Evolutionary conservation across 495 filamentous ascomycete species (phyloP).

Genomic region (Neurospora sp.): DNA sequence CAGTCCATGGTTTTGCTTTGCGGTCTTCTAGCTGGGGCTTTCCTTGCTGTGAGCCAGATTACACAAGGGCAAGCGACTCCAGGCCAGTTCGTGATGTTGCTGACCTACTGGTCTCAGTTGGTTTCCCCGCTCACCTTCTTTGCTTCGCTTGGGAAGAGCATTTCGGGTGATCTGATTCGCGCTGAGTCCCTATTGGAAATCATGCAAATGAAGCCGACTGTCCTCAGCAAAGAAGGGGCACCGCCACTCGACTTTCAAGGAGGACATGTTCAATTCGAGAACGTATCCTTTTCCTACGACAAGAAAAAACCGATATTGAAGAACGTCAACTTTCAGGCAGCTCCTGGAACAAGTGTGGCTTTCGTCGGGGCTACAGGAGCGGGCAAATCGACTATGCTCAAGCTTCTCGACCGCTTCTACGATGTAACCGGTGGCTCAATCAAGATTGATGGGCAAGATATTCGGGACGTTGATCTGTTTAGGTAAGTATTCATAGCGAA

Average conservation of each 20-base stretch:
- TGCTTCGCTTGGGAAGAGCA: slow-evolving; percentile 46
- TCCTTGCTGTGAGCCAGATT: slow-evolving; percentile 61
- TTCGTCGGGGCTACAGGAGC: slow-evolving; percentile 70
- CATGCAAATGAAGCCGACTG: slow-evolving; percentile 54
- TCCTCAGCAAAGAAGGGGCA: slow-evolving; percentile 47
- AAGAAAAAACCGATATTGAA: slow-evolving; percentile 55
- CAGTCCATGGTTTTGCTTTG: slow-evolving; percentile 52
- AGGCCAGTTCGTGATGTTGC: slow-evolving; percentile 60
- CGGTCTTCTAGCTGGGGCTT: slow-evolving; percentile 52
- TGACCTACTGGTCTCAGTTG: slow-evolving; percentile 61
- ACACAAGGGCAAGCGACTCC: slow-evolving; percentile 43
- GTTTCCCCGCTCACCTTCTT: slow-evolving; percentile 54
- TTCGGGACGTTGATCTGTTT: slow-evolving; percentile 53
- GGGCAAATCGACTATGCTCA: slow-evolving; percentile 69
- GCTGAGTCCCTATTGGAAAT: slow-evolving; percentile 64
- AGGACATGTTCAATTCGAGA: slow-evolving; percentile 54
- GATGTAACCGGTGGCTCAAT: slow-evolving; percentile 55
- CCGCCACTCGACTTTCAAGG: slow-evolving; percentile 42
- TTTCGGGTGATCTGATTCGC: slow-evolving; percentile 55
- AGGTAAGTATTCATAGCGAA: slow-evolving; percentile 27
- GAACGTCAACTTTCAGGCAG: slow-evolving; percentile 49
- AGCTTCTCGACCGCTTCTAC: slow-evolving; percentile 63
- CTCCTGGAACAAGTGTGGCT: slow-evolving; percentile 55
- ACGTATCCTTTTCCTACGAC: slow-evolving; percentile 65
- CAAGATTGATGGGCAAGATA: slow-evolving; percentile 64